Conservation (phyloP, 2,329 filamentous ascomycete species). For the Talaromyces atroroseus region DNA sequence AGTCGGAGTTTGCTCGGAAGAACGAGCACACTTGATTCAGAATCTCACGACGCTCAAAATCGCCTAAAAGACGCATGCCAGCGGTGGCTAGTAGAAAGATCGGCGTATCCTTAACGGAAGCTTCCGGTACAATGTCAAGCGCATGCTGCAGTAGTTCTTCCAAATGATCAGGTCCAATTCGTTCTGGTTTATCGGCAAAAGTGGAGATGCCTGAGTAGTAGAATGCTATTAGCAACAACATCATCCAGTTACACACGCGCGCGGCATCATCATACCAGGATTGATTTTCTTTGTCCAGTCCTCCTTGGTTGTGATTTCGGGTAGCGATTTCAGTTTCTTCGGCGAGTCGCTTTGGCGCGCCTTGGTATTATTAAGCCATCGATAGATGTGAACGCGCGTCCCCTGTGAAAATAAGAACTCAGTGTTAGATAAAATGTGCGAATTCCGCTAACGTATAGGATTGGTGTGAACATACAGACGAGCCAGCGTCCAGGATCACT, state of each 20-base stretch:
- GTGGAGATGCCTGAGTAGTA: conserved; percentile 63
- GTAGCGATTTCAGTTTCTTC: conserved; percentile 62
- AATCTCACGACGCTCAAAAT: conserved; percentile 65
- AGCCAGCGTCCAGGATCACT: conserved; percentile 94
- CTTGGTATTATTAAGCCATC: conserved; percentile 74
- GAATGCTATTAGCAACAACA: conserved; percentile 6
- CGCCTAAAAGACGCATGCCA: conserved; percentile 80
- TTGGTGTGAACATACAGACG: conserved; percentile 55
- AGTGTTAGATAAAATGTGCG: background rate
- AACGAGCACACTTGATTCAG: conserved; percentile 78
- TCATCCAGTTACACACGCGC: background rate
- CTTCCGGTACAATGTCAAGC: conserved; percentile 66
- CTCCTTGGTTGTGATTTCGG: conserved; percentile 75
- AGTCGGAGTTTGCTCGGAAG: conserved; percentile 67
- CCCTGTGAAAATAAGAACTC: conserved; percentile 44
- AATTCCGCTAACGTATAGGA: conserved; percentile 9
- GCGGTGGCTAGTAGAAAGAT: conserved; percentile 94
- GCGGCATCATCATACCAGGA: conserved; percentile 62
- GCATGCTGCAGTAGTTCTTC: conserved; percentile 76
- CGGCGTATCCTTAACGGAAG: conserved; percentile 76
- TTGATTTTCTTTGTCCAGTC: conserved; percentile 91
- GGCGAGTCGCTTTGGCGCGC: conserved; percentile 58
- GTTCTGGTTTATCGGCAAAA: conserved; percentile 70
- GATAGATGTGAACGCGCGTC: conserved; percentile 89
- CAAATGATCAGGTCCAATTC: conserved; percentile 77